Evolutionary conservation across 164 flowering plant genomes (phyloP).

Genomic region (Cinnamomum micranthum): DNA sequence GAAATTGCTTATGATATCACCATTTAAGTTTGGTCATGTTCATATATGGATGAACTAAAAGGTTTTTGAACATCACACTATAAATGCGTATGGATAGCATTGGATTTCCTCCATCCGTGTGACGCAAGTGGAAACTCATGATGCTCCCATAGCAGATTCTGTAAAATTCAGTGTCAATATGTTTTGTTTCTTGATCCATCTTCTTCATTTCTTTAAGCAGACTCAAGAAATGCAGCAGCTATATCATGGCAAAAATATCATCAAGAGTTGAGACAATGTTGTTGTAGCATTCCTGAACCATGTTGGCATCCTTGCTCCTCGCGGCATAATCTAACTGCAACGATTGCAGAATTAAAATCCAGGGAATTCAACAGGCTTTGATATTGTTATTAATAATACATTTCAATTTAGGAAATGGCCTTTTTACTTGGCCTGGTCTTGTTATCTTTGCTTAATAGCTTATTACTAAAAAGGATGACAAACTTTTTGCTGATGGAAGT

Average conservation of each 20-base stretch:
- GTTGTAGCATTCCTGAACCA: constrained; percentile 40
- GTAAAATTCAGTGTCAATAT: background rate
- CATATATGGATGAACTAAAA: background rate
- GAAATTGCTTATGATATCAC: background rate
- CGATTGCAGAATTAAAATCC: background rate
- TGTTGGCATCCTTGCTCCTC: constrained; percentile 46
- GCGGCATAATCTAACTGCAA: constrained; percentile 80
- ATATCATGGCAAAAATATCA: constrained; percentile 41
- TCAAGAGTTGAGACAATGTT: constrained; percentile 41
- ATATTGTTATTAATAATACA: too few relatives aligned
- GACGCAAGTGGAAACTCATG: background rate
- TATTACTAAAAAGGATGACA: too few relatives aligned
- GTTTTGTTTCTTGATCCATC: background rate
- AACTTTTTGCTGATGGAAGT: too few relatives aligned
- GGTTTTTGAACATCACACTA: too few relatives aligned
- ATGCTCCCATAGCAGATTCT: too few relatives aligned
- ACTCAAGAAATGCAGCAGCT: background rate
- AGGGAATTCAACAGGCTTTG: background rate
- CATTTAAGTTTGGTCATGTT: background rate
- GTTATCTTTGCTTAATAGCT: too few relatives aligned
- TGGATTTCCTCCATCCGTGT: background rate
- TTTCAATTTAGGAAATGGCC: too few relatives aligned
- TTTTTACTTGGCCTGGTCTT: too few relatives aligned
- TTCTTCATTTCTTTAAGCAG: background rate
- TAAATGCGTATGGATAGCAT: too few relatives aligned